Base-by-base conservation (phyloP, 768 basidiomycete genomes). In the Mycena venus region DNA sequence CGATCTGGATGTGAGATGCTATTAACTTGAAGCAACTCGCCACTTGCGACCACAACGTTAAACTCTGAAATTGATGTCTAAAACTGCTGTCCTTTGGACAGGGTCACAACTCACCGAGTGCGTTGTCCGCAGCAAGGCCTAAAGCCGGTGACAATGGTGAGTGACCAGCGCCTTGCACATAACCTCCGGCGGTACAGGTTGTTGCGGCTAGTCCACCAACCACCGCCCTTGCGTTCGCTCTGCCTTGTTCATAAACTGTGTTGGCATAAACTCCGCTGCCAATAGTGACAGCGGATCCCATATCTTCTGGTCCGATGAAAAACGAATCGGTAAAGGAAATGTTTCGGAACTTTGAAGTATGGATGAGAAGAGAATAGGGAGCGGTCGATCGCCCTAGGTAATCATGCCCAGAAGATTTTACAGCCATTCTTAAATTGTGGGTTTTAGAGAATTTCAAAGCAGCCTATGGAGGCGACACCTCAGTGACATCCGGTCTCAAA, bases 311-410 rank as follows among this genome's bases (percentile, higher is more conserved):
- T 21, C 55, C 55, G 6, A 55, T 19, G 53, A 32, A 34, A 31
- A 56, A 56, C 3, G 55, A 21, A 31, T 56, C 55, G 17, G 29
- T 21, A 40, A 84, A 86, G 4, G 79, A 73, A 9, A 84, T 82
- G 62, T 85, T 77, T 68, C 84, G 80, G 42, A 87, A 68, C 64
- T 84, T 76, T 34, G 85, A 84, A 0, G 85, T 88, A 82, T 85
- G 88, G 44, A 88, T 77, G 68, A 88, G 76, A 40, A 89, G 82
- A 3, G 82, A 82, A 19, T 83, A 81, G 1, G 81, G 83, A 25
- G 83, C 87, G 2, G 86, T 84, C 29, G 87, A 88, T 12, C 88
- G 81, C 2, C 88, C 87, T 9, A 88, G 82, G 74, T 81, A 85
- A 65, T 88, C 87, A 64, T 88, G 86, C 0, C 86, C 84, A 10